Base-by-base conservation (phyloP, 1,284 basidiomycete genomes). In the Thecaphora thlaspeos region DNA sequence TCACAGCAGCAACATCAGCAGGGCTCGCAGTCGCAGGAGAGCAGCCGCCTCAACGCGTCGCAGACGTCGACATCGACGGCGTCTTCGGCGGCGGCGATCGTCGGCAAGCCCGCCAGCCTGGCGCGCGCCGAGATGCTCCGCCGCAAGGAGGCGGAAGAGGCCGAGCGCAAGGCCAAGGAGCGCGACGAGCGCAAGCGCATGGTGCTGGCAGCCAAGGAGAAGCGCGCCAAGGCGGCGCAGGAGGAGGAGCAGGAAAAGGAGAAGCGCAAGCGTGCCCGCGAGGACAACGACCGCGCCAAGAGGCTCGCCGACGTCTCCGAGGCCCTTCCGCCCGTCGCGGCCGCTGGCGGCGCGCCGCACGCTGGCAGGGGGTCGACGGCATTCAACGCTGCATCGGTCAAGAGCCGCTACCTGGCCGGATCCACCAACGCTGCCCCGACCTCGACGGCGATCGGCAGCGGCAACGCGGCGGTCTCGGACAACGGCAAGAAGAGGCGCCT, bases 111-210 rank as follows among this genome's bases (percentile, higher is more conserved):
- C 14, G 59, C 48, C 22, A 63, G 61, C 23, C 52, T 68, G 21
- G 55, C 61, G 5, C 65, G 65, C 8, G 65, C 65, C 41, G 65
- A 68, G 47, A 42, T 61, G 52, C 55, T 61, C 26, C 61, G 65
- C 38, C 60, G 63, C 44, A 63, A 64, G 52, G 61, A 68, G 39
- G 57, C 46, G 14, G 65, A 68, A 32, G 65, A 68, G 34, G 65
- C 63, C 32, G 65, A 68, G 55, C 53, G 65, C 48, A 62, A 60
- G 34, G 43, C 49, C 19, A 68, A 58, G 41, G 64, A 68, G 46
- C 58, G 60, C 43, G 61, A 68, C 28, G 65, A 68, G 51, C 65
- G 65, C 18, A 58, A 54, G 44, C 50, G 53, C 39, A 46, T 63
- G 52, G 52, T 62, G 32, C 24, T 59, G 51, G 63, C 63, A 19